phyloP scores from a whole-genome alignment of 805 yeast genomes.

The Candida tallmaniae region DNA sequence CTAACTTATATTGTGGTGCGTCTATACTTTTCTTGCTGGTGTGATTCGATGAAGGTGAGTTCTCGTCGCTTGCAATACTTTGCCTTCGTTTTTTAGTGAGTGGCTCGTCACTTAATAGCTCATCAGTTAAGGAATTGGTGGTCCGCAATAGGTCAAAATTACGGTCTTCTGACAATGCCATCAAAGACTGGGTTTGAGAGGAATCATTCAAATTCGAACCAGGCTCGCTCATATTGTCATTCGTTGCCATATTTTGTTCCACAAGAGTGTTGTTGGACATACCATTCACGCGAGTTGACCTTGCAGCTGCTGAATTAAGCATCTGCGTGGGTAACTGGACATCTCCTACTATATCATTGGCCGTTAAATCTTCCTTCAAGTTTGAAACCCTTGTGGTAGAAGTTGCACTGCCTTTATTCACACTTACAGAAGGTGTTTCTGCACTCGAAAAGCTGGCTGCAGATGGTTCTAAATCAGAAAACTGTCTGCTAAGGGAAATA shows the following conservation, averaged over 20 bases:
- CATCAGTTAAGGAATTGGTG: slow-evolving; percentile 3
- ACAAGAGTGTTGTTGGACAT: background rate
- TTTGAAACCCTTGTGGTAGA: background rate
- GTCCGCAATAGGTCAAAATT: slow-evolving; percentile 3
- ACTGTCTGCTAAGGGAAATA: slow-evolving; percentile 11
- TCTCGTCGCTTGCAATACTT: slow-evolving; percentile 7
- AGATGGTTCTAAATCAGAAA: slow-evolving; percentile 2
- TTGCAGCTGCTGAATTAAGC: background rate
- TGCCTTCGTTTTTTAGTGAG: slow-evolving; percentile 5
- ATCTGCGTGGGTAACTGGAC: background rate
- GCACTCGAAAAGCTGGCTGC: background rate
- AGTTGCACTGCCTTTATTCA: too few species aligned
- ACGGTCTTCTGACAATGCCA: background rate
- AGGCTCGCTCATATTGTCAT: background rate
- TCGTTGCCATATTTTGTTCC: background rate
- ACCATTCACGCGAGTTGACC: background rate
- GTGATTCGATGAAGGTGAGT: slow-evolving; percentile 1
- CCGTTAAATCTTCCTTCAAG: too few species aligned
- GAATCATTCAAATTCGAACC: too few species aligned
- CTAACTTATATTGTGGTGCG: slow-evolving; percentile 21
- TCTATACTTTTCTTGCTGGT: slow-evolving; percentile 6
- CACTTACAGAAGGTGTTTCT: too few species aligned
- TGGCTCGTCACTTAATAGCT: slow-evolving; percentile 2
- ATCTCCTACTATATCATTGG: background rate
- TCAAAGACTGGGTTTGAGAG: background rate